Percentiles rank a stretch among this genome's conserved stretches.
These are phyloP conservation scores for Fusarium tanahbumbuense DNA, from an alignment of 2,329 filamentous ascomycete genomes.

Conservation along the genomic window DNA sequence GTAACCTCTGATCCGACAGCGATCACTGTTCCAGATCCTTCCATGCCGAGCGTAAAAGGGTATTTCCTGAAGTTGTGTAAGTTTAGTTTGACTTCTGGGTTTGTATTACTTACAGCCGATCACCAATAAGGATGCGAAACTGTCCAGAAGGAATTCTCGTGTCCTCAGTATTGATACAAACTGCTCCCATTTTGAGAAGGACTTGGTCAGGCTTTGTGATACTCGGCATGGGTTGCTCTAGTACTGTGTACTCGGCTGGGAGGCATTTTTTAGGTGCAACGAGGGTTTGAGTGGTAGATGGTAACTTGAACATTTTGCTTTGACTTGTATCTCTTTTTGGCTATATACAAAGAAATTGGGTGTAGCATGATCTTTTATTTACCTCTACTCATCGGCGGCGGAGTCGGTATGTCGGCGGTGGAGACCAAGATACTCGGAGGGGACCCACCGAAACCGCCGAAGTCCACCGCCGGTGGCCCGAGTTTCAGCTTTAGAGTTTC, in stretches of 20 bases:
- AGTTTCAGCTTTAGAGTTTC: not conserved
- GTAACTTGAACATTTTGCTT: slow-evolving; percentile 47
- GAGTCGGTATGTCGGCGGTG: slow-evolving; percentile 38
- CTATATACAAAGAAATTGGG: too few species aligned
- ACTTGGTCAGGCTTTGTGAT: slow-evolving; percentile 58
- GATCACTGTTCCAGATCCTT: slow-evolving; percentile 51
- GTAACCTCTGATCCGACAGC: slow-evolving; percentile 47
- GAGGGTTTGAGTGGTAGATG: slow-evolving; percentile 58
- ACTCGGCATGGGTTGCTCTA: slow-evolving; percentile 57
- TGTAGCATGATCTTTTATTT: slow-evolving; percentile 27
- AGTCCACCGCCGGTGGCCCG: slow-evolving; percentile 33
- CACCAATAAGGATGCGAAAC: slow-evolving; percentile 41
- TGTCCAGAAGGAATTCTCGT: slow-evolving; percentile 47
- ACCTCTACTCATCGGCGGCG: slow-evolving; percentile 6
- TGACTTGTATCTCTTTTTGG: too few species aligned
- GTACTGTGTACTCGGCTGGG: slow-evolving; percentile 55
- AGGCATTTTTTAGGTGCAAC: slow-evolving; percentile 54
- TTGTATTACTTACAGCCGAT: slow-evolving; percentile 42
- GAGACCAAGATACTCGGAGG: slow-evolving; percentile 22
- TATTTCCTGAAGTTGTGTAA: slow-evolving; percentile 24
- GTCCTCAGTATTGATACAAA: slow-evolving; percentile 52
- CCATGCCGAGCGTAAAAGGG: slow-evolving; percentile 44
- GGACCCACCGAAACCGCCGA: slow-evolving; percentile 45
- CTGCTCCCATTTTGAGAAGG: slow-evolving; percentile 55
- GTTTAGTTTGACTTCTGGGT: not conserved